Base-by-base conservation (phyloP, 2,329 filamentous ascomycete genomes). In the Neurospora sp. region DNA sequence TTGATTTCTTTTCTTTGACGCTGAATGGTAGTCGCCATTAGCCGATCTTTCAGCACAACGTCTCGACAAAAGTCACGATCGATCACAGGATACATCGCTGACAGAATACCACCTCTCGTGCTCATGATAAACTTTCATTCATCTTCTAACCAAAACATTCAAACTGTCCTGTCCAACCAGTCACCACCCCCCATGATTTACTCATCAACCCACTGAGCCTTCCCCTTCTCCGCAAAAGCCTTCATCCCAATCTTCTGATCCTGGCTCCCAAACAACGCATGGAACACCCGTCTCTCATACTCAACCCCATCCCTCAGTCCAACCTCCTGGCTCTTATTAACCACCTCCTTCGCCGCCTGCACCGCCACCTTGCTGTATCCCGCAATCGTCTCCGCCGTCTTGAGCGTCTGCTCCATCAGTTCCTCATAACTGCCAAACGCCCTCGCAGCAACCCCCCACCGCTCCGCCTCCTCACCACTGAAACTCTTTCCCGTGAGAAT, bases 201-300 rank as follows among this genome's bases (percentile, higher is more conserved):
- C 79, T 92, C 88, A 80, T 97, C 85, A 72, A 86, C 89, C 95
- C 96, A 99, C 80, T 96, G 89, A 0, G 96, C 83, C 86, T 96
- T 96, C 83, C 92, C 88, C 89, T 98, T 98, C 82, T 94, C 92
- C 1, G 92, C 91, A 85, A 99, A 99, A 12, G 96, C 96, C 79
- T 90, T 90, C 96, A 98, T 89, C 80, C 93, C 94, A 80, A 97
- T 92, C 86, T 98, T 99, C 83, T 99, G 96, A 81, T 99, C 96
- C 82, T 92, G 88, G 79, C 91, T 97, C 28, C 95, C 96, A 83
- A 99, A 99, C 77, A 97, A 78, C 36, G 89, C 87, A 81, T 99
- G 96, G 85, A 99, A 99, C 40, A 98, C 86, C 68, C 94, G 88
- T 78, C 96, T 87, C 86, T 99, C 96, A 81, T 89, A 98, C 82